Evolutionary conservation across 78 protist species (phyloP), one percentile per base, ranked within the genome.

Genomic region (Ministeria vibrans): DNA sequence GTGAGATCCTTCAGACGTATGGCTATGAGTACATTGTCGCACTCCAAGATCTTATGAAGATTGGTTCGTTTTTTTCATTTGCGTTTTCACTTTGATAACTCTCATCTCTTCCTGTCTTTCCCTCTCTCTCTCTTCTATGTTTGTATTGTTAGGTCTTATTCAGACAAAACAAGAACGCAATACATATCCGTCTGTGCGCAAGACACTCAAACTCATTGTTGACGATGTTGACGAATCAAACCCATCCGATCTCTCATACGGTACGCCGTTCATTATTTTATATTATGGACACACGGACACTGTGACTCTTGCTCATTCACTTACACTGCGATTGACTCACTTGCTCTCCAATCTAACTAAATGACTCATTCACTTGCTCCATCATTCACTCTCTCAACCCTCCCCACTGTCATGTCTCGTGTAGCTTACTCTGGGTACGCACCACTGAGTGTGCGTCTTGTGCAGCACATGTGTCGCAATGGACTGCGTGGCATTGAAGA

Each of bases 401-500:
- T n/a, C n/a, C n/a, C n/a, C n/a, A n/a, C n/a, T n/a, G n/a, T n/a
- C n/a, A n/a, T n/a, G n/a, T n/a, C n/a, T n/a, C n/a, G n/a, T n/a
- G n/a, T n/a, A n/a, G n/a, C 59, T 32, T 86, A 32, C 78, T 51
- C 88, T 7, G 96, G 96, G 30, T 93, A 92, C 83, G 91, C 93
- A 11, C 96, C 96, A 5, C 39, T 92, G n/a, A 73, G 85, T 25
- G 70, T 86, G 30, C 80, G 94, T 20, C n/a, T 91, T 30, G 68
- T 90, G 34, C 81, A 92, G 75, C 6, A 7, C 4, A 3, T 59
- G 9, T 4, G 5, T 11, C 64, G 64, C 11, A 23, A 22, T 3
- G 64, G 30, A 11, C 27, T 22, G 64, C 64, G 64, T 2, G 64
- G 64, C 6, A 59, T 59, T 22, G 64, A 59, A 5, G 64, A 59